Conservation (phyloP, 257 asterid species). For the Misopates orontium region DNA sequence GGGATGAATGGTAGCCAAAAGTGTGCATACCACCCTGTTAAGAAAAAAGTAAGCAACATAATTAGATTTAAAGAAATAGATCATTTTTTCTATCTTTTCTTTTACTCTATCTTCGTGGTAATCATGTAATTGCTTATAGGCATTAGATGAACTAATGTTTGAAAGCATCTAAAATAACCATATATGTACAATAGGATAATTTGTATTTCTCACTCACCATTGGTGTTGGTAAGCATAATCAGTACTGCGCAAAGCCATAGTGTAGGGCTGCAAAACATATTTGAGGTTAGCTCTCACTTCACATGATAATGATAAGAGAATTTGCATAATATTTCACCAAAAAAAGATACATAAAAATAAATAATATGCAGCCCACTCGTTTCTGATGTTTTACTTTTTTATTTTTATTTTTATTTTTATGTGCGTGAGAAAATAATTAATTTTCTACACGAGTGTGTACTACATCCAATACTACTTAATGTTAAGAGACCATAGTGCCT, state of each 20-base stretch:
- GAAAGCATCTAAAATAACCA: not conserved
- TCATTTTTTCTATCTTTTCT: too few relatives aligned
- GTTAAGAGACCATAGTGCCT: too few relatives aligned
- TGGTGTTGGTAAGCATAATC: conserved; percentile 79
- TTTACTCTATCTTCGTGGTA: too few relatives aligned
- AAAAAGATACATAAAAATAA: not conserved
- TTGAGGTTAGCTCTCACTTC: not conserved
- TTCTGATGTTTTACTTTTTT: too few relatives aligned
- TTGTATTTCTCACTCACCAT: conserved; percentile 45
- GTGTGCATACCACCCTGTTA: conserved; percentile 82
- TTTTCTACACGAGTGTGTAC: too few relatives aligned
- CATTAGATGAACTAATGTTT: not conserved
- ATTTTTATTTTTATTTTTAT: too few relatives aligned
- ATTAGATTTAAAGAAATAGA: not conserved
- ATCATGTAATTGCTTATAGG: not conserved
- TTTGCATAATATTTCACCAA: not conserved
- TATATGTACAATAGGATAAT: not conserved
- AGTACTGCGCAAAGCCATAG: conserved; percentile 75
- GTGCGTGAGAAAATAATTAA: too few relatives aligned
- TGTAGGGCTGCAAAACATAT: conserved; percentile 60
- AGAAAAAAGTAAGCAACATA: not conserved
- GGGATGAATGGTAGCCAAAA: conserved; percentile 91
- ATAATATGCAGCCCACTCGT: too few relatives aligned
- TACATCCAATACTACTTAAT: too few relatives aligned
- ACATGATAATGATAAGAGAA: not conserved